A percentile compares a stretch with the other conserved stretches of the same genome.
Conservation (phyloP, 306 rosid species). For the Casuarina cunninghamiana region DNA sequence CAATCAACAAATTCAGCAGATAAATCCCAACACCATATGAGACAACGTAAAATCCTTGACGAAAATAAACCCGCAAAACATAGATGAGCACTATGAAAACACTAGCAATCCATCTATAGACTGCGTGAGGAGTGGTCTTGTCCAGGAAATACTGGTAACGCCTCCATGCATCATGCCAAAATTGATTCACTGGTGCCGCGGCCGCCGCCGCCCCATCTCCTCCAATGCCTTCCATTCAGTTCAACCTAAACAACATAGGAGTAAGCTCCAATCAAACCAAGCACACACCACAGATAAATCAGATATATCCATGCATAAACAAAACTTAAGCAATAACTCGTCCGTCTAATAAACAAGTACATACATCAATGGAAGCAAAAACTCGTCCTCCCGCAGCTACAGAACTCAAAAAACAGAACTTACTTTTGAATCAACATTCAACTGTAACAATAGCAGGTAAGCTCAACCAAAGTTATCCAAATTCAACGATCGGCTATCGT, state of each 20-base stretch:
- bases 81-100: constrained; percentile 43
- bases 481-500: background rate
- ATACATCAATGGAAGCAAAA: background rate
- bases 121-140: constrained; percentile 67
- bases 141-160: constrained; percentile 71
- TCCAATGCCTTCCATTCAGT: constrained; percentile 80
- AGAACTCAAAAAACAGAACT: background rate
- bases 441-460: background rate
- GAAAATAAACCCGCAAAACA: constrained; percentile 62
- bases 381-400: background rate
- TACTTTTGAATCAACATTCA: background rate
- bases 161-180: constrained; percentile 58
- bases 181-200: constrained; percentile 59
- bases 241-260: constrained; percentile 46
- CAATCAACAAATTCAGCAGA: constrained; percentile 79
- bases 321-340: background rate
- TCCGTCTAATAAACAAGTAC: background rate
- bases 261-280: constrained; percentile 19
- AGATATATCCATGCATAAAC: background rate
- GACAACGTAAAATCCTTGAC: constrained; percentile 80
- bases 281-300: background rate
- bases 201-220: constrained; percentile 57
- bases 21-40: constrained; percentile 87
- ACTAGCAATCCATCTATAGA: constrained; percentile 74
- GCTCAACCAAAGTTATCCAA: background rate